These are phyloP conservation scores for Tephrocybe sp. DNA, from an alignment of 768 basidiomycete species.

Conservation along the genomic window DNA sequence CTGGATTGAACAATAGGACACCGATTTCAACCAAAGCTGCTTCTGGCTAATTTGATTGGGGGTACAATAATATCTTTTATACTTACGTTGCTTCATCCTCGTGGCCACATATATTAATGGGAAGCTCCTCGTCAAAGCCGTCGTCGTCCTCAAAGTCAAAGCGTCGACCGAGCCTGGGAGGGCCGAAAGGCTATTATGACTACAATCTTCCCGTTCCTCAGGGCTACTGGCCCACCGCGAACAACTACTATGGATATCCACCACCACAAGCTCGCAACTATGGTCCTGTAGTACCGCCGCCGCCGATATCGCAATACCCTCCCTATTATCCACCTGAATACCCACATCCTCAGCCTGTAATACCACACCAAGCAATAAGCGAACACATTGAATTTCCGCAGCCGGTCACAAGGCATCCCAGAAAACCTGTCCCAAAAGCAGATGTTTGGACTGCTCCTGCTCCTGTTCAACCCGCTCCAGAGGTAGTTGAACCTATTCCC, in stretches of 20 bases:
- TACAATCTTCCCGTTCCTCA: background rate
- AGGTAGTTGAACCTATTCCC: background rate
- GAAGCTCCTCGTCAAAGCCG: slow-evolving; percentile 6
- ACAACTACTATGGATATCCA: slow-evolving; percentile 6
- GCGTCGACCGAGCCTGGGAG: background rate
- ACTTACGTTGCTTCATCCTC: too few species aligned
- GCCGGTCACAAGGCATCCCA: background rate
- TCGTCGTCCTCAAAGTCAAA: background rate
- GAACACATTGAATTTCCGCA: slow-evolving; percentile 1
- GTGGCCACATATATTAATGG: slow-evolving; percentile 2
- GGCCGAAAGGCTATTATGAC: slow-evolving; percentile 3
- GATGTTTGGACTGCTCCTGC: background rate
- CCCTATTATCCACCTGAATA: background rate
- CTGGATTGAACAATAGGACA: background rate
- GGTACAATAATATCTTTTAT: too few species aligned
- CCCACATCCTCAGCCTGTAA: background rate
- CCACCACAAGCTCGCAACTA: background rate
- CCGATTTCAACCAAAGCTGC: background rate
- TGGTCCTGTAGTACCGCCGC: slow-evolving; percentile 1
- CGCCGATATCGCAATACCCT: slow-evolving; percentile 8
- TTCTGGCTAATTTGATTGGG: too few species aligned
- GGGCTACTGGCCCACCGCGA: slow-evolving; percentile 4
- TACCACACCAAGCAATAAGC: slow-evolving; percentile 14
- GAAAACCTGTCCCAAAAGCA: too few species aligned
- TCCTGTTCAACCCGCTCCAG: background rate